Percentiles rank a stretch among this genome's conserved stretches.
Conservation (phyloP, 495 filamentous ascomycete species). For the Lasiosphaeria miniovina region DNA sequence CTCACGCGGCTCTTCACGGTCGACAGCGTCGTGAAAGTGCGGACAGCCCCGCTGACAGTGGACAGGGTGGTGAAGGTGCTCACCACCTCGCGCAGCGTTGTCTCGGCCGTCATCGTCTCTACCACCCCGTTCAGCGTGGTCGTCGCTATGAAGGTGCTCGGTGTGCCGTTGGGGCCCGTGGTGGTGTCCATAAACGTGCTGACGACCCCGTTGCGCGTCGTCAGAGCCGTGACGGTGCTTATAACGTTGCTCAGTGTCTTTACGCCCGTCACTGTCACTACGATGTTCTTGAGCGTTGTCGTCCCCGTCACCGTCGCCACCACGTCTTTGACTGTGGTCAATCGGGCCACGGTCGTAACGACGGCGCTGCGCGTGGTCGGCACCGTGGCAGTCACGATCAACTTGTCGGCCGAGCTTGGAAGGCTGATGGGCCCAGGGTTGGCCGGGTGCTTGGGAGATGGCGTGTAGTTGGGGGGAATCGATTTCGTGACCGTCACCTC, state of each 20-base stretch:
- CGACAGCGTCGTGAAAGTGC: neutral
- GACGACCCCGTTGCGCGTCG: conserved; percentile 5
- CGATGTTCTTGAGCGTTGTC: conserved; percentile 11
- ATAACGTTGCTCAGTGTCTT: conserved; percentile 9
- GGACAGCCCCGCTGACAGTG: neutral
- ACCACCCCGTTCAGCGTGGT: conserved; percentile 18
- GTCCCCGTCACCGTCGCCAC: conserved; percentile 4
- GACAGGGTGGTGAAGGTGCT: neutral
- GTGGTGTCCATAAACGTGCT: conserved; percentile 1
- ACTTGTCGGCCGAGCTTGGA: neutral
- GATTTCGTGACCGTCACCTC: neutral
- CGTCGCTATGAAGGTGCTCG: neutral
- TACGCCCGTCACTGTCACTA: conserved; percentile 2
- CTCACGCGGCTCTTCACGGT: conserved; percentile 4
- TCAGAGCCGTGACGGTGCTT: neutral
- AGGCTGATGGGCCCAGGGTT: neutral
- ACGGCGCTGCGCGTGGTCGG: neutral
- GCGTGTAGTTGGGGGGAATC: neutral
- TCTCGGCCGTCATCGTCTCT: conserved; percentile 14
- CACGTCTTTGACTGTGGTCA: neutral
- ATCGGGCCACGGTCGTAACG: too few relatives aligned
- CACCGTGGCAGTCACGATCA: neutral
- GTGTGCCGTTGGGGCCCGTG: neutral
- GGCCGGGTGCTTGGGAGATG: neutral
- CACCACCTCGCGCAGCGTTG: conserved; percentile 9